Evolutionary conservation across 2,329 filamentous ascomycete species (phyloP).

Genomic region (Xylariaceae sp.): DNA sequence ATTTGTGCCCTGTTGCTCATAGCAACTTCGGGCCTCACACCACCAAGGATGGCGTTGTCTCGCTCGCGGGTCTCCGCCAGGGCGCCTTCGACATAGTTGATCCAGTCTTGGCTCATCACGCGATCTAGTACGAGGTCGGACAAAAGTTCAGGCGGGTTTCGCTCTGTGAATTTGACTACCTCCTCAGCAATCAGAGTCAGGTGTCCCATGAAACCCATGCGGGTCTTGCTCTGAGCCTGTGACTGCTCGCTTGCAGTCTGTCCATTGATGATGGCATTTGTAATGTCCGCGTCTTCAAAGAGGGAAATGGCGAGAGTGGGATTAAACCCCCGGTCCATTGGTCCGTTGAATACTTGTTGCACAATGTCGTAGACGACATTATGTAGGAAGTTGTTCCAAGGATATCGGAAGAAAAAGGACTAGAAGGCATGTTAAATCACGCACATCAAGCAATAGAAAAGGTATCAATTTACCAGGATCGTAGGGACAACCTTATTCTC

Average conservation of each 20-base stretch:
- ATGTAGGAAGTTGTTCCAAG: slow-evolving; percentile 99
- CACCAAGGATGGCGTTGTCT: slow-evolving; percentile 96
- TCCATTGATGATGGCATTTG: slow-evolving; percentile 85
- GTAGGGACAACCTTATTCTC: slow-evolving; percentile 91
- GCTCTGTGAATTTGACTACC: slow-evolving; percentile 96
- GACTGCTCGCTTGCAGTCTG: slow-evolving; percentile 84
- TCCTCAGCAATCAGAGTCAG: slow-evolving; percentile 96
- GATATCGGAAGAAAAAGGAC: slow-evolving; percentile 98
- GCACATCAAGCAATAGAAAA: not conserved
- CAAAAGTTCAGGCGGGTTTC: slow-evolving; percentile 82
- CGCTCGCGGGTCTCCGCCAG: slow-evolving; percentile 90
- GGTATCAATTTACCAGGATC: slow-evolving; percentile 68
- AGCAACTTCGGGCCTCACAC: slow-evolving; percentile 86
- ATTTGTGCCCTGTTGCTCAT: slow-evolving; percentile 71
- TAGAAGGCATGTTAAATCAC: slow-evolving; percentile 34
- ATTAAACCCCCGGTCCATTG: slow-evolving; percentile 95
- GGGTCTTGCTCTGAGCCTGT: slow-evolving; percentile 77
- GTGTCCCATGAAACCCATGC: slow-evolving; percentile 95
- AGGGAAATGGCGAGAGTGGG: slow-evolving; percentile 84
- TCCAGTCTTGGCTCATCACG: slow-evolving; percentile 87
- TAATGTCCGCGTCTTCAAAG: slow-evolving; percentile 86
- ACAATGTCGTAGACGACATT: slow-evolving; percentile 99
- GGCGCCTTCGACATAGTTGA: slow-evolving; percentile 89
- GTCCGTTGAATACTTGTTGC: slow-evolving; percentile 97
- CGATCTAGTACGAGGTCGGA: slow-evolving; percentile 81